Percentiles rank a stretch among this genome's conserved stretches.
Conservation (phyloP, 2,329 filamentous ascomycete species). For the Eutypa lata region DNA sequence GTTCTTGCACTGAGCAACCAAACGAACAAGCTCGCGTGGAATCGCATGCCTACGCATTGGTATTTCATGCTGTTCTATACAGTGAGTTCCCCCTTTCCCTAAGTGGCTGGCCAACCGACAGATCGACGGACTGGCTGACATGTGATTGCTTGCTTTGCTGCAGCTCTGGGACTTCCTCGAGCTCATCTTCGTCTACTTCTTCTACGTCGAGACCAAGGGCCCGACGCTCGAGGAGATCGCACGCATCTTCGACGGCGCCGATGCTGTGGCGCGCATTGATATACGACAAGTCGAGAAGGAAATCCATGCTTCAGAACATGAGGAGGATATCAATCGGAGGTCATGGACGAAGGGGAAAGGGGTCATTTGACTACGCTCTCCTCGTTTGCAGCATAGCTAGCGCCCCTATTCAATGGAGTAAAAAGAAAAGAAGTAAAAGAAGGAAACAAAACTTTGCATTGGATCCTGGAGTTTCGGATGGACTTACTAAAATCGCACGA, state of each 20-base stretch:
- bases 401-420: too few relatives aligned
- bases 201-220: conserved; percentile 68
- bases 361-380: conserved; percentile 2
- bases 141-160: conserved; percentile 1
- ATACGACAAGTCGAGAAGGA: conserved; percentile 56
- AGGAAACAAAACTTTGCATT: too few relatives aligned
- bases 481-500: too few relatives aligned
- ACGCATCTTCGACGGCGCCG: conserved; percentile 66
- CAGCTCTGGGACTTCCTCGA: conserved; percentile 59
- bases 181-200: conserved; percentile 61
- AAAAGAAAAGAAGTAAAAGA: too few relatives aligned
- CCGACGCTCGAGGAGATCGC: conserved; percentile 69
- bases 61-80: conserved; percentile 66
- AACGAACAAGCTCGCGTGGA: conserved; percentile 63
- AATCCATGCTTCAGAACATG: conserved; percentile 33
- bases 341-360: conserved; percentile 10
- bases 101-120: not conserved
- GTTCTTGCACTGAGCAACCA: conserved; percentile 59
- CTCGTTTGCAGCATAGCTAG: too few relatives aligned
- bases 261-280: conserved; percentile 54
- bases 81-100: conserved; percentile 26
- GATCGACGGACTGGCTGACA: not conserved
- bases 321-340: conserved; percentile 29
- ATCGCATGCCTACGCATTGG: conserved; percentile 57
- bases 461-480: too few relatives aligned